Base-by-base conservation (phyloP, 2,329 filamentous ascomycete species). In the Lachnum nothofagi region DNA sequence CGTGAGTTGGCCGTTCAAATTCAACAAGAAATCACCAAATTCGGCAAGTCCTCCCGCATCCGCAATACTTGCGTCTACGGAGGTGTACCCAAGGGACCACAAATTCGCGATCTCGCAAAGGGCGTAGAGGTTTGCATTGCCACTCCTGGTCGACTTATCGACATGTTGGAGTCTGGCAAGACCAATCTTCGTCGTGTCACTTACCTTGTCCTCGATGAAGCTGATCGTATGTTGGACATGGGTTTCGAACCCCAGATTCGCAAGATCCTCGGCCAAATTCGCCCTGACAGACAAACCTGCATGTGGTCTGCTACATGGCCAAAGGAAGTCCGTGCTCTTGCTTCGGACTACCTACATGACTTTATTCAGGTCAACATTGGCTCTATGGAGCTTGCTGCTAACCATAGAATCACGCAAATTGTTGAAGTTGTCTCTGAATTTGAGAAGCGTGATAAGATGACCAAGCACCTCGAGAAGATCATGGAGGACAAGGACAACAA, bases 221-320 rank as follows among this genome's bases (percentile, higher is more conserved):
- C 93, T 68, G 93, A 98, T 74, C 91, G 93, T 67, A 98, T 98
- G 93, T 79, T 98, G 69, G 93, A 98, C 75, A 98, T 98, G 93
- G 93, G 93, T 82, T 97, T 98, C 74, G 93, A 98, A 75, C 93
- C 93, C 60, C 93, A 97, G 71, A 97, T 98, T 65, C 89, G 93
- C 76, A 97, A 97, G 78, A 97, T 98, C 60, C 91, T 98, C 61
- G 80, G 86, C 56, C 93, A 98, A 75, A 97, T 97, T 71, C 89
- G 93, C 62, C 93, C 93, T 46, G 93, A 98, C 69, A 86, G 93
- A 79, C 93, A 98, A 72, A 98, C 93, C 55, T 93, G 93, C 77
- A 95, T 98, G 90, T 98, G 91, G 89, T 98, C 93, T 53, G 93
- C 93, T 62, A 98, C 93, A 5, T 98, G 93, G 91, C 93, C 93